phyloP scores from a whole-genome alignment of 768 basidiomycete species.

The Hypsizygus marmoreus region DNA sequence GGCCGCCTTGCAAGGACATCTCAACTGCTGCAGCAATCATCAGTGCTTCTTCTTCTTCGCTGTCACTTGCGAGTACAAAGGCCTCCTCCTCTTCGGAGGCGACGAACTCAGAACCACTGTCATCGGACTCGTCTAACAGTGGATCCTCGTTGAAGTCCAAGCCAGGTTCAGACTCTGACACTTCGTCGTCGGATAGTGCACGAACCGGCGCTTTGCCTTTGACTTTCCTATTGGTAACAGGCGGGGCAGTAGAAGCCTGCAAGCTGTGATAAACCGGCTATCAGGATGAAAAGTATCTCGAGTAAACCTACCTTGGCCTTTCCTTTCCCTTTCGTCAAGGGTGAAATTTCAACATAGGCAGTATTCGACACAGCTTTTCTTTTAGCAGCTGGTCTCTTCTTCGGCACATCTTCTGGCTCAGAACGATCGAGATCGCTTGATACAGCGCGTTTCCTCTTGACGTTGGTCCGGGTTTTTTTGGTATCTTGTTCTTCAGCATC shows the following conservation, averaged over 20 bases:
- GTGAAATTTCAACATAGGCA: slow-evolving; percentile 37
- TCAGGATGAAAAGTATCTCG: slow-evolving; percentile 1
- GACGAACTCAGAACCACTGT: slow-evolving; percentile 65
- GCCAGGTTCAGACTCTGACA: slow-evolving; percentile 34
- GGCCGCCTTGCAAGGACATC: slow-evolving; percentile 46
- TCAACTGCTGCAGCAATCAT: slow-evolving; percentile 62
- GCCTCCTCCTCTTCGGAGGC: slow-evolving; percentile 41
- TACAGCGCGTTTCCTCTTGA: slow-evolving; percentile 25
- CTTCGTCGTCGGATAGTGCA: slow-evolving; percentile 28
- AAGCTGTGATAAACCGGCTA: slow-evolving; percentile 1
- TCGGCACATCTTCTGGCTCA: slow-evolving; percentile 22
- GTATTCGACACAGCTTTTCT: slow-evolving; percentile 35
- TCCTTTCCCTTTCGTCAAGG: slow-evolving; percentile 19
- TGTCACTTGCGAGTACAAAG: slow-evolving; percentile 25
- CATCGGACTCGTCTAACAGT: slow-evolving; percentile 50
- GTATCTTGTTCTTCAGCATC: slow-evolving; percentile 32
- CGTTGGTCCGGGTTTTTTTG: slow-evolving; percentile 17
- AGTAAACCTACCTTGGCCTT: slow-evolving; percentile 24
- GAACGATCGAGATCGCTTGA: slow-evolving; percentile 22
- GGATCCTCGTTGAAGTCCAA: slow-evolving; percentile 41
- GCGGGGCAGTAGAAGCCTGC: slow-evolving; percentile 9
- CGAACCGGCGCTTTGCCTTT: slow-evolving; percentile 40
- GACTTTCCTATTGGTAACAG: slow-evolving; percentile 27
- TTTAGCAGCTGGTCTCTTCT: slow-evolving; percentile 31
- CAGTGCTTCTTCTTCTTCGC: slow-evolving; percentile 46